Conservation (phyloP, 169 alveolate species). For the Prorocentrum cordatum region DNA sequence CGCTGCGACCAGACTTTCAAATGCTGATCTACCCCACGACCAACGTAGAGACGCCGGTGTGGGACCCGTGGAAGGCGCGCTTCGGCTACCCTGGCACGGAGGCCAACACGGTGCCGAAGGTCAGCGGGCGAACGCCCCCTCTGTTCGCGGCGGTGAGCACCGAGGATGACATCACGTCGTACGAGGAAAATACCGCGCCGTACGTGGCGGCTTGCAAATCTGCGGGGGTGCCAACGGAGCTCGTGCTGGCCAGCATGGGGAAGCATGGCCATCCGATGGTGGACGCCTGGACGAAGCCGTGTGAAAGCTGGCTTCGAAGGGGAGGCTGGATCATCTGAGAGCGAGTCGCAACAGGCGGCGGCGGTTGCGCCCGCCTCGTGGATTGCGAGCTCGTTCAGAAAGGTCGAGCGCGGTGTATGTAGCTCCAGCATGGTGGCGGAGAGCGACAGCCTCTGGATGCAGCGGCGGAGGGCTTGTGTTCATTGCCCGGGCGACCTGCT, state of each 20-base stretch:
- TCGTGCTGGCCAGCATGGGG: constrained; percentile 10
- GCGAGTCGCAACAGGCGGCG: too few species aligned
- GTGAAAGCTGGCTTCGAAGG: constrained; percentile 5
- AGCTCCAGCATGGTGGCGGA: too few species aligned
- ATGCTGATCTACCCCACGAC: constrained; percentile 9
- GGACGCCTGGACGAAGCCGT: background rate
- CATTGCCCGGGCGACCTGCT: too few species aligned
- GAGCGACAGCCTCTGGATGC: too few species aligned
- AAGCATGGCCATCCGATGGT: background rate
- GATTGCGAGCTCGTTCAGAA: too few species aligned
- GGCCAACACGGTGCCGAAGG: background rate
- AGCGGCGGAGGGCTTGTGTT: too few species aligned
- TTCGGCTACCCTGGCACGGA: background rate
- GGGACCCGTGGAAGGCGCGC: constrained; percentile 20
- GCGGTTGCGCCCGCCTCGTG: too few species aligned
- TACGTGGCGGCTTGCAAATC: background rate
- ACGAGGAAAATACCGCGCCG: background rate
- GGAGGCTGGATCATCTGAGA: background rate
- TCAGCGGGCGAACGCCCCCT: background rate
- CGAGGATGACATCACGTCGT: background rate
- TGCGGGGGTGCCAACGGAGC: background rate
- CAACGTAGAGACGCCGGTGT: background rate
- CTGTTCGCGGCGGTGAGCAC: constrained; percentile 20
- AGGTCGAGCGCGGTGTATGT: too few species aligned
- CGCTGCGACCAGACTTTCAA: background rate